Evolutionary conservation across 2,329 filamentous ascomycete genomes (phyloP).

Genomic region (Aureobasidium musti): DNA sequence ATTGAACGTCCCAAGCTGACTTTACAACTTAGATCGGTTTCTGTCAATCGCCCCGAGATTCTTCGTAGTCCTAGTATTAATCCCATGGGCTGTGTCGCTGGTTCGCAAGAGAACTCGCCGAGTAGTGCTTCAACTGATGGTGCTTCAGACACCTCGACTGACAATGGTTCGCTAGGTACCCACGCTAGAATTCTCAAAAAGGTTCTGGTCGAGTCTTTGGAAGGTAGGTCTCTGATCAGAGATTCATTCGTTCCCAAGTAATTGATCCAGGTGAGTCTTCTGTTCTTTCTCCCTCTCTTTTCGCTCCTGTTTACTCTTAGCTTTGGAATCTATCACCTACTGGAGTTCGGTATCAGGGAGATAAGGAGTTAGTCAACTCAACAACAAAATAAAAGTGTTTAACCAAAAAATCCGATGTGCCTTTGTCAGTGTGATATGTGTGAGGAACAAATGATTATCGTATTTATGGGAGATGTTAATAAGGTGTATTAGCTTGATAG

Average conservation of each 20-base stretch:
- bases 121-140: neutral
- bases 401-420: neutral
- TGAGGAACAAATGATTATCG: neutral
- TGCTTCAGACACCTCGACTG: neutral
- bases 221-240: constrained; percentile 1
- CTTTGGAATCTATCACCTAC: no score
- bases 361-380: neutral
- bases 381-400: neutral
- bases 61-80: neutral
- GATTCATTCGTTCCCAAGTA: constrained; percentile 2
- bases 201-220: neutral
- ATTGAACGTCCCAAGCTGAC: neutral
- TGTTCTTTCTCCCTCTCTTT: neutral
- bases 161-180: neutral
- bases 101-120: neutral
- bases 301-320: no score
- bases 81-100: neutral
- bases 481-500: neutral
- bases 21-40: neutral
- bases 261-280: neutral
- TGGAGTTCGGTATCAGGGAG: neutral
- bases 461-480: neutral
- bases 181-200: constrained; percentile 1
- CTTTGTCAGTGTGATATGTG: neutral
- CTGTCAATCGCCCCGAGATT: neutral